Evolutionary conservation across 305 asterid genomes (phyloP).

Genomic region (Fraxinus nigra): DNA sequence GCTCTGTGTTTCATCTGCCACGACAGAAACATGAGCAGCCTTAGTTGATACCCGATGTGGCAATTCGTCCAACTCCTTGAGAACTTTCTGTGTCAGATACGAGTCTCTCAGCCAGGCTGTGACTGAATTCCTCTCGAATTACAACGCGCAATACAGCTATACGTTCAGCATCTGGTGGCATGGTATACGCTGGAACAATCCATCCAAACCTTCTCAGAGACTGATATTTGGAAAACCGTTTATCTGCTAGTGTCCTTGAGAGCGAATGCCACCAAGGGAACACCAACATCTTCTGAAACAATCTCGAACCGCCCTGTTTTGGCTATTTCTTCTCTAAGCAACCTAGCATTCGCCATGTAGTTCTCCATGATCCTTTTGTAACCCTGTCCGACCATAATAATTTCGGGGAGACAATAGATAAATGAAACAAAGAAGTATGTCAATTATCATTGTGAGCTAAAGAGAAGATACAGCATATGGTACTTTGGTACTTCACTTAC

Average conservation of each 20-base stretch:
- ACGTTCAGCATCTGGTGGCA: constrained; percentile 26
- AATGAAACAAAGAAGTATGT: background rate
- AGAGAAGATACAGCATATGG: background rate
- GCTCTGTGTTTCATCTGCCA: constrained; percentile 7
- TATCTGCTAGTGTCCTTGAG: constrained; percentile 24
- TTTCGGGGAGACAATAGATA: background rate
- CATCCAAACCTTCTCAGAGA: constrained; percentile 29
- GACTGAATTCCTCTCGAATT: constrained; percentile 30
- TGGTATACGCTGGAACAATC: constrained; percentile 24
- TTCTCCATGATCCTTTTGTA: constrained; percentile 35
- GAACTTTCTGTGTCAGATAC: constrained; percentile 25
- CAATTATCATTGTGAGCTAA: background rate
- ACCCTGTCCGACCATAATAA: constrained; percentile 23
- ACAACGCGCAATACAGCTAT: constrained; percentile 19
- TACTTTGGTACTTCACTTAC: background rate
- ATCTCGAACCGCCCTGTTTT: constrained; percentile 24
- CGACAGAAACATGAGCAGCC: background rate
- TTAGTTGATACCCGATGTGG: constrained; percentile 9
- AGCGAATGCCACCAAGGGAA: constrained; percentile 34
- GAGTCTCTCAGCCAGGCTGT: constrained; percentile 31
- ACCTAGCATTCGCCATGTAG: constrained; percentile 26
- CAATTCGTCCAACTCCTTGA: constrained; percentile 27
- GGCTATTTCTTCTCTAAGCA: constrained; percentile 27
- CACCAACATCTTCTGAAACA: constrained; percentile 30
- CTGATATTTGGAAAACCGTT: constrained; percentile 33